phyloP scores from a whole-genome alignment of 352 stramenopile species.

The Phytophthora niederhauseri region DNA sequence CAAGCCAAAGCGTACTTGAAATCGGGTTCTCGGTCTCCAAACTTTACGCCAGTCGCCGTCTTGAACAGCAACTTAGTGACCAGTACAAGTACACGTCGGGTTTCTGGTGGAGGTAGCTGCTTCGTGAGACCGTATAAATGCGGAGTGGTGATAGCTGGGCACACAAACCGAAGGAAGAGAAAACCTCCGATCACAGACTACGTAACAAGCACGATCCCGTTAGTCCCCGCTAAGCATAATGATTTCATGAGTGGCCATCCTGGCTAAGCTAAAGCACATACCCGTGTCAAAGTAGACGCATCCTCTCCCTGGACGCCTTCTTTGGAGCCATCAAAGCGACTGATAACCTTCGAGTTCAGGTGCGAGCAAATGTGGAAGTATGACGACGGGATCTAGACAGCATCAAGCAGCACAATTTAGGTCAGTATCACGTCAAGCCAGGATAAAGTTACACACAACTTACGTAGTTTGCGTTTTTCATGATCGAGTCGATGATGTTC shows the following conservation, averaged over 20 bases:
- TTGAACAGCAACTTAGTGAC: slow-evolving; percentile 92
- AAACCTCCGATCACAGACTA: slow-evolving; percentile 89
- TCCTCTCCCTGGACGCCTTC: slow-evolving; percentile 66
- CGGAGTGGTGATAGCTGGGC: slow-evolving; percentile 86
- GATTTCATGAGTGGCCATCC: not conserved
- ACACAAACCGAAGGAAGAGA: slow-evolving; percentile 90
- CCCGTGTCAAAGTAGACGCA: slow-evolving; percentile 57
- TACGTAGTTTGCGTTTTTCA: slow-evolving; percentile 59
- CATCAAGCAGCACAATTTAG: slow-evolving; percentile 4
- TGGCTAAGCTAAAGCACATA: slow-evolving; percentile 13
- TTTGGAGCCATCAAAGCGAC: slow-evolving; percentile 66
- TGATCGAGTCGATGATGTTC: slow-evolving; percentile 81
- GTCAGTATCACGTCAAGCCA: not conserved
- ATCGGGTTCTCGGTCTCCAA: slow-evolving; percentile 84
- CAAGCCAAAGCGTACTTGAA: slow-evolving; percentile 54
- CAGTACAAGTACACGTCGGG: slow-evolving; percentile 83
- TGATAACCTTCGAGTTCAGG: slow-evolving; percentile 73
- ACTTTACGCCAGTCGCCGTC: slow-evolving; percentile 85
- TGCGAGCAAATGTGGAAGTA: slow-evolving; percentile 85
- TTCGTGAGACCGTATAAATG: slow-evolving; percentile 85
- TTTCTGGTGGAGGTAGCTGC: slow-evolving; percentile 69
- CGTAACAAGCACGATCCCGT: slow-evolving; percentile 2
- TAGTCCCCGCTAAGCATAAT: not conserved
- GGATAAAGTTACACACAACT: slow-evolving; percentile 6
- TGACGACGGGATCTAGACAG: slow-evolving; percentile 60